Base-by-base conservation (phyloP, 345 rosid genomes). In the Eucalyptus grandis region DNA sequence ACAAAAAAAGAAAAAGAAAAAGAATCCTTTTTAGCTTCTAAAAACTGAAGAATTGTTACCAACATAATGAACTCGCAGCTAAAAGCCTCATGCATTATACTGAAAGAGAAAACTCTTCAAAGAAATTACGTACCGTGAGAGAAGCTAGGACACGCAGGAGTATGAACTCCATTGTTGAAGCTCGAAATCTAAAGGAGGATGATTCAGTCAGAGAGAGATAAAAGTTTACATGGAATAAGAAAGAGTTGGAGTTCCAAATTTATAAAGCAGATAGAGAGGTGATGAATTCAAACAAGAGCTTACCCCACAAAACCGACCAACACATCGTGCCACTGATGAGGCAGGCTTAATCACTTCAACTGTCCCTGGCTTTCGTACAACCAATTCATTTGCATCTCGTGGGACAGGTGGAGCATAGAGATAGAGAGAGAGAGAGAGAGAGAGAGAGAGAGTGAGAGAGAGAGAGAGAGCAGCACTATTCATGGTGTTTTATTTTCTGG, bases 331-430 rank as follows among this genome's bases (percentile, higher is more conserved):
- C 14, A 34, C 88, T 6, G 22, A 40, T n/a, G 58, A 53, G 11
- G 47, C 85, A 77, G 47, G 85, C 65, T 81, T 91, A 89, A 95
- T 91, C n/a, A 65, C 91, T 86, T 87, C 92, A 94, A 93, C 95
- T 91, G 93, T 86, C 94, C 87, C 90, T 31, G 94, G 72, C 89
- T 53, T 81, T 30, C 87, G 69, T 47, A 58, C 51, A 86, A 34
- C 81, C 92, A 92, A 92, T 94, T 90, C 72, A 30, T 81, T 50
- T 85, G 30, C 26, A 30, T 50, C 69, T 11, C 11, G 87, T 14
- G 62, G 91, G 93, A 89, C 89, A 88, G 83, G 51, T 89, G 91
- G 89, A 85, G 85, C 83, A 40, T 72, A 34, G 43, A 37, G 37
- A 40, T 40, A 69, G 40, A n/a, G 40, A 67, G 40, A n/a, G 81